Evolutionary conservation across 345 rosid genomes (phyloP), one percentile per base, ranked within the genome.

Genomic region (Eucalyptus microcorys): DNA sequence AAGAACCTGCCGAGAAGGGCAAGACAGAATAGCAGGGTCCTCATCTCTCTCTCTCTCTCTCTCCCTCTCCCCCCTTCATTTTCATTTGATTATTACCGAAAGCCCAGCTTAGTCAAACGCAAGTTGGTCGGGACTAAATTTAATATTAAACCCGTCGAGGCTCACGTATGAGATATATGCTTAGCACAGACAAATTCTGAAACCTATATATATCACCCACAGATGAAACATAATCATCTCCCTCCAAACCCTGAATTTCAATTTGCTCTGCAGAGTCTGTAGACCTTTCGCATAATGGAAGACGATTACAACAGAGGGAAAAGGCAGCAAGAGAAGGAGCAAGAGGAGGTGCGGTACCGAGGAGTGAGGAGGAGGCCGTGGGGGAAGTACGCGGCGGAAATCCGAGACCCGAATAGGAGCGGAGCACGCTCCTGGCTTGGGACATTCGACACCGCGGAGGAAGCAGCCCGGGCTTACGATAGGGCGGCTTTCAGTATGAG

Each of bases 351-450:
- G 37, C 93, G 94, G 7, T 95, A 91, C 80, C 91, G 99, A 6
- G 99, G 99, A 4, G 98, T 97, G 34, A 91, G 99, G 50, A 93
- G 94, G 87, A 89, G 99, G 88, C 98, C 98, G 2, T 96, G 99
- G 99, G 99, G 99, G 3, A 97, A 97, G 91, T 97, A 89, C 9
- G 99, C 99, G 1, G 96, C 99, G 2, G 99, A 97, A 90, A 97
- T 97, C 37, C 91, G 98, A 80, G 99, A 97, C 88, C 95, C 99
- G 0, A 87, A 93, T 4, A 94, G 96, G 91, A 95, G 93, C 12
- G 98, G 99, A 2, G 95, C 94, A 6, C 95, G 99, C 42, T 88
- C 91, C 71, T 97, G 99, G 99, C 94, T 97, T 6, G 99, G 99
- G 76, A 97, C 99, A 42, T 97, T 95, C 53, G 97, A 96, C 16